phyloP scores from a whole-genome alignment of 352 stramenopile species.

The Globisporangium cystogenes region DNA sequence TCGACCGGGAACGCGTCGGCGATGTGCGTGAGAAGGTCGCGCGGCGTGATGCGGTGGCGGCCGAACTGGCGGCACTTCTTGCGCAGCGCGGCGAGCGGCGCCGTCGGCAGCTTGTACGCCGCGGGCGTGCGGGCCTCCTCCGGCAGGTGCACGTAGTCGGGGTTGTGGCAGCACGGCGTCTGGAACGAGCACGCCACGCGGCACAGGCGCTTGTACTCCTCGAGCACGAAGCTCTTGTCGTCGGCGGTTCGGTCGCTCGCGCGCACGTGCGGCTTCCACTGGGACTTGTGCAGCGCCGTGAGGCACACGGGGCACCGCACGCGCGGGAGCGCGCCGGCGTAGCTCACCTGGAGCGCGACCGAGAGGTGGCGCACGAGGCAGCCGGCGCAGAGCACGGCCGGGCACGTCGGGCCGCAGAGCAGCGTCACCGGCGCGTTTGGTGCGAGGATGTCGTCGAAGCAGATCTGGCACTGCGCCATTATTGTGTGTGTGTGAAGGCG shows the following conservation, averaged over 20 bases:
- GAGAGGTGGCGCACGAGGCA: slow-evolving; percentile 5
- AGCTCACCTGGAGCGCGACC: background rate
- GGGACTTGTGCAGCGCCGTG: slow-evolving; percentile 14
- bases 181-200: slow-evolving; percentile 16
- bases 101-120: background rate
- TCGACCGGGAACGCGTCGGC: background rate
- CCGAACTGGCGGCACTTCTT: background rate
- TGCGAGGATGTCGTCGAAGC: too few species aligned
- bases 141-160: slow-evolving; percentile 16
- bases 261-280: slow-evolving; percentile 7
- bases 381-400: slow-evolving; percentile 11
- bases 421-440: background rate
- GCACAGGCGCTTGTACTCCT: slow-evolving; percentile 9
- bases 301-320: slow-evolving; percentile 22
- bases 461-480: too few species aligned
- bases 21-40: background rate
- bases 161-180: slow-evolving; percentile 19
- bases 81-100: background rate
- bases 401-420: slow-evolving; percentile 13
- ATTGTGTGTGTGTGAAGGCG: too few species aligned
- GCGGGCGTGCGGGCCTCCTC: background rate
- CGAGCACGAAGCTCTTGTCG: background rate
- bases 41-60: background rate
- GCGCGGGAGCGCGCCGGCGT: slow-evolving; percentile 14
- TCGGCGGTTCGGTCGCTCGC: background rate